Base-by-base conservation (phyloP, 352 stramenopile species). In the Elongisporangium undulatum region DNA sequence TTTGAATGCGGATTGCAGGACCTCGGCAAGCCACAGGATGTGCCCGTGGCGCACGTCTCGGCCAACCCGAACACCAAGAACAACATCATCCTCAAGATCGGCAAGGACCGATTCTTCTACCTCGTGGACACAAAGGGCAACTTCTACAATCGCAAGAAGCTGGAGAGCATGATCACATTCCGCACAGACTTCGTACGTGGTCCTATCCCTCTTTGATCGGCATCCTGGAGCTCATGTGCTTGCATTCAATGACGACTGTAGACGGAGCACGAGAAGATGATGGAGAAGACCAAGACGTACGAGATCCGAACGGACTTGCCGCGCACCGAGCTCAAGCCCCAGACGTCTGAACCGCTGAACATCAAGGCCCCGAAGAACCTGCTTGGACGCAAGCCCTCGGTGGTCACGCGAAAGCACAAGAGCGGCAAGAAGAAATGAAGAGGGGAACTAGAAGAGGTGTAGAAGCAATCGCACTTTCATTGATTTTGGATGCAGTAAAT, bases 81-180 rank as follows among this genome's bases (percentile, higher is more conserved):
- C 65, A 91, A 92, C 65, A 90, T 95, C 57, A 92, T 92, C 58
- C 69, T 95, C 50, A 95, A 95, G 61, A 61, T 95, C 21, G 80
- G 69, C 38, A 87, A 81, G 53, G 81, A 79, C 23, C 74, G 72
- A 16, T 83, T 76, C 4, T 95, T 93, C 61, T 95, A 80, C 66
- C 77, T 95, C 38, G 85, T 92, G 19, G 85, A 95, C 59, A 74
- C 82, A 26, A 71, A 78, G 48, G 85, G 85, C 60, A 84, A 84
- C 19, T 95, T 95, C 56, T 92, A 88, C 77, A 95, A 95, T 71
- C 82, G 85, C 64, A 72, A 85, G 34, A 95, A 92, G 58, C 78
- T 95, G 41, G 85, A 95, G 61, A 87, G 83, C 60, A 86, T 95
- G 75, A 90, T 95, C 68, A 92, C 81, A 0, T 93, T 93, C 64